Percentiles rank a stretch among this genome's conserved stretches.
phyloP scores from a whole-genome alignment of 345 rosid species.

The Populus simonii region DNA sequence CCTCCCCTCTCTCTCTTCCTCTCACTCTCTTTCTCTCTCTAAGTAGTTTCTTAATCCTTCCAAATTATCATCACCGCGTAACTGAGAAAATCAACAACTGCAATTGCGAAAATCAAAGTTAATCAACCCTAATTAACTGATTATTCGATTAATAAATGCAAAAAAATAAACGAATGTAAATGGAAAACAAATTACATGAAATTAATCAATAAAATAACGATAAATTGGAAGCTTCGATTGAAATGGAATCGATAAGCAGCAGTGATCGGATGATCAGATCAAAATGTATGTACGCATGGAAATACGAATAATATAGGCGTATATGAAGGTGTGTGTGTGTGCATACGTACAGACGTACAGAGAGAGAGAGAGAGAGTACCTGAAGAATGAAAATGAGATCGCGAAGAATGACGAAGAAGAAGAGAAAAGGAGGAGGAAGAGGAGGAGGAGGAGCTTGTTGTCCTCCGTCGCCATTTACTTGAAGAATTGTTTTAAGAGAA shows the following conservation, averaged over 20 bases:
- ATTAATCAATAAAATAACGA: neutral
- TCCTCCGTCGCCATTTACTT: constrained; percentile 47
- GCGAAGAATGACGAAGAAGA: neutral
- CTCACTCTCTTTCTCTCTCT: constrained; percentile 24
- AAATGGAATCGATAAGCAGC: constrained; percentile 1
- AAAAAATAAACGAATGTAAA: neutral
- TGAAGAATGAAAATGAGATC: constrained; percentile 2
- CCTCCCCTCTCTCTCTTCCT: constrained; percentile 2
- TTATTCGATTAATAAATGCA: neutral
- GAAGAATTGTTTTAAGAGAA: neutral
- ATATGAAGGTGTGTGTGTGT: neutral
- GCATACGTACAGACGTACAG: neutral
- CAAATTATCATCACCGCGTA: constrained; percentile 25
- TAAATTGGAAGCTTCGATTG: neutral
- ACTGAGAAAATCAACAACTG: constrained; percentile 1
- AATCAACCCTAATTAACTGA: neutral
- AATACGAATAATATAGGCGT: neutral
- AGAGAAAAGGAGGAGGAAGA: neutral
- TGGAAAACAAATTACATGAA: neutral
- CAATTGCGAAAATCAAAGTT: constrained; percentile 6
- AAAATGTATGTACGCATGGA: neutral
- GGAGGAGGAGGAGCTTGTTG: constrained; percentile 36
- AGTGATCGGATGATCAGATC: constrained; percentile 26
- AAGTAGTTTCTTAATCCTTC: constrained; percentile 15
- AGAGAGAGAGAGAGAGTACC: constrained; percentile 26